These are phyloP conservation scores for Termitomyces sp. DNA, from an alignment of 768 basidiomycete species.

Conservation along the genomic window DNA sequence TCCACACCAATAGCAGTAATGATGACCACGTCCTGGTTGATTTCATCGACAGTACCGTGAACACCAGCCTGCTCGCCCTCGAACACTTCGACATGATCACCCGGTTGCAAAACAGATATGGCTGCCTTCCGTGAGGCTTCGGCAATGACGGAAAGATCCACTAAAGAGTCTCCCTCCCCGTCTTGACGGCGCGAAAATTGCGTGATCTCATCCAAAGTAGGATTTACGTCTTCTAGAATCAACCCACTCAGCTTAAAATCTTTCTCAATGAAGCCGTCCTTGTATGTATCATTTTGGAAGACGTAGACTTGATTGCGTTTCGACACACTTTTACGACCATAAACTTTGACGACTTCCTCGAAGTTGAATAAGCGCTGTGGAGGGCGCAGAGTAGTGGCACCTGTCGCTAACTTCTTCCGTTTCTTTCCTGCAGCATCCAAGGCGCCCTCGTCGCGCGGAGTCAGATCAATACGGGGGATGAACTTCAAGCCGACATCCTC, in stretches of 20 bases:
- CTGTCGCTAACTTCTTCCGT: slow-evolving; percentile 55
- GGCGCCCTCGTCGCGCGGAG: slow-evolving; percentile 73
- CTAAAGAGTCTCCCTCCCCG: slow-evolving; percentile 58
- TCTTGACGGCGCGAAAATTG: slow-evolving; percentile 78
- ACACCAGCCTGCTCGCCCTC: slow-evolving; percentile 95
- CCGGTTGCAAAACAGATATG: slow-evolving; percentile 93
- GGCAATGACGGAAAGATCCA: slow-evolving; percentile 87
- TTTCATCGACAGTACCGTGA: slow-evolving; percentile 87
- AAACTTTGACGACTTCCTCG: slow-evolving; percentile 86
- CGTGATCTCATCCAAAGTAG: slow-evolving; percentile 94
- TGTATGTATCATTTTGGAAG: slow-evolving; percentile 91
- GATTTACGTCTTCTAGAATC: slow-evolving; percentile 84
- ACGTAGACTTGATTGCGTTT: slow-evolving; percentile 73
- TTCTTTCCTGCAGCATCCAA: slow-evolving; percentile 61
- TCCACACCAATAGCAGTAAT: slow-evolving; percentile 78
- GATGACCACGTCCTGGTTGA: slow-evolving; percentile 80
- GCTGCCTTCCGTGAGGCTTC: slow-evolving; percentile 89
- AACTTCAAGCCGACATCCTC: slow-evolving; percentile 92
- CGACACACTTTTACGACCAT: slow-evolving; percentile 70
- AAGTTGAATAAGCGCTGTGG: slow-evolving; percentile 91
- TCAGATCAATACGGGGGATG: slow-evolving; percentile 96
- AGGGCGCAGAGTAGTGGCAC: slow-evolving; percentile 64
- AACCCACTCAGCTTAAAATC: slow-evolving; percentile 82
- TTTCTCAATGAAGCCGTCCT: slow-evolving; percentile 94
- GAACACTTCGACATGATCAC: slow-evolving; percentile 95